Evolutionary conservation across 495 filamentous ascomycete species (phyloP).

Genomic region (Lichenothelia convexa): DNA sequence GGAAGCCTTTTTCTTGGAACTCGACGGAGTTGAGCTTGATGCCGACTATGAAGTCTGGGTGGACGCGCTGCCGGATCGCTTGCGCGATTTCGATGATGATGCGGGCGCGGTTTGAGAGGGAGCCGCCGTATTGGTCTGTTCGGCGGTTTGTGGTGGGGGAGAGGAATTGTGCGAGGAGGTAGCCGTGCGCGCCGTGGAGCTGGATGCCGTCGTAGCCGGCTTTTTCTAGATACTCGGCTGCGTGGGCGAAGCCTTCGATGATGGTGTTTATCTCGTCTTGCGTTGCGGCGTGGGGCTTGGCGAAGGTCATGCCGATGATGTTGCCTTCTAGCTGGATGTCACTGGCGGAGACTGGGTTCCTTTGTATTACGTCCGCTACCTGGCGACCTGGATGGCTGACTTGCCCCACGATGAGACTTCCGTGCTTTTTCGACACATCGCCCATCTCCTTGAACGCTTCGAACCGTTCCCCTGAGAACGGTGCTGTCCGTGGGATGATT

Average conservation of each 20-base stretch:
- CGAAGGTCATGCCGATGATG: constrained; percentile 29
- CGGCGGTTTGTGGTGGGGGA: constrained; percentile 27
- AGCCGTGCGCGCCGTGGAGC: constrained; percentile 38
- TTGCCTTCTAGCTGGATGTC: constrained; percentile 35
- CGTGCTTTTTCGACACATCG: constrained; percentile 29
- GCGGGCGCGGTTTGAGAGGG: constrained; percentile 30
- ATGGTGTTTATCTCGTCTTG: constrained; percentile 31
- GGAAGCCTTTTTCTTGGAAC: constrained; percentile 42
- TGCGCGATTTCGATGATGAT: constrained; percentile 15
- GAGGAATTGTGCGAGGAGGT: constrained; percentile 51
- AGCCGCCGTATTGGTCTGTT: constrained; percentile 24
- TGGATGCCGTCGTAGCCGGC: constrained; percentile 42
- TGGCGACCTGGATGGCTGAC: constrained; percentile 48
- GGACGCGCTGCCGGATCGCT: constrained; percentile 11
- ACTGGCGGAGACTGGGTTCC: constrained; percentile 38
- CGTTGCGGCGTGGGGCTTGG: constrained; percentile 29
- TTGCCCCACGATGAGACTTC: constrained; percentile 38
- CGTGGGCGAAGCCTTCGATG: constrained; percentile 33
- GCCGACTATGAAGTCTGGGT: constrained; percentile 32
- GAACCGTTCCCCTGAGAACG: constrained; percentile 35
- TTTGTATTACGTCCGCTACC: constrained; percentile 27
- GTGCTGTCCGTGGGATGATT: constrained; percentile 31
- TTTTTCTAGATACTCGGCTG: constrained; percentile 36
- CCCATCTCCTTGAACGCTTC: constrained; percentile 37
- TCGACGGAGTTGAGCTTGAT: constrained; percentile 56